Evolutionary conservation across 768 basidiomycete species (phyloP), one percentile per base, ranked within the genome.

Genomic region (Amylocystis lapponica): DNA sequence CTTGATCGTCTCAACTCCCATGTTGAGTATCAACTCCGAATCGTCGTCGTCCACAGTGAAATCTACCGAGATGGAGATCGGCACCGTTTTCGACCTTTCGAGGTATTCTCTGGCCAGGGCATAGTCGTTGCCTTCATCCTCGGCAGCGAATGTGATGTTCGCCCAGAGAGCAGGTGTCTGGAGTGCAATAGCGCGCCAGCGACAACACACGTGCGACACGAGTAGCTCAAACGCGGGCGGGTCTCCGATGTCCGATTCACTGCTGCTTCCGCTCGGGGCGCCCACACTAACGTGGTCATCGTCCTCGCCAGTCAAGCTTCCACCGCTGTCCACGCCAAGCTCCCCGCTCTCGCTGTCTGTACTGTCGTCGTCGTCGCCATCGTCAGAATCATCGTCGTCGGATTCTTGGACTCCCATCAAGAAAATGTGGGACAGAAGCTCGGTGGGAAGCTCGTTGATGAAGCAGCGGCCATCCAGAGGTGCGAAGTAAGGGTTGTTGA

Each of bases 151-250:
- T 3, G 59, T 51, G 30, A 84, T 63, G 23, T 46, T 59, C 10
- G 74, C 74, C 82, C 82, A 85, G 14, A 84, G 66, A 8, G 65
- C 62, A 1, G 79, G 75, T 0, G 74, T 74, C 23, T 70, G 70
- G 22, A 83, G 42, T 3, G 79, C 55, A 2, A 71, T 50, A 27
- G 61, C 62, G 36, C 81, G 76, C 81, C 81, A 83, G 44, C 71
- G 75, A 20, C 53, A 62, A 57, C 81, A 83, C 9, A 82, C 73
- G 51, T 81, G 81, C 14, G 80, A 81, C 12, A 72, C 77, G 50
- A 79, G 63, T 22, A 79, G 62, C 49, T 74, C 70, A 55, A 79
- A 81, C 2, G 66, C 45, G 26, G 60, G 61, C 34, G 36, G 29
- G n/a, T n/a, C 34, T 39, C 38, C 16, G 27, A 35, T 13, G 10